Percentiles rank a stretch among this genome's conserved stretches.
Evolutionary conservation across 805 yeast species (phyloP).

Genomic region (Nakazawaea pomicola): DNA sequence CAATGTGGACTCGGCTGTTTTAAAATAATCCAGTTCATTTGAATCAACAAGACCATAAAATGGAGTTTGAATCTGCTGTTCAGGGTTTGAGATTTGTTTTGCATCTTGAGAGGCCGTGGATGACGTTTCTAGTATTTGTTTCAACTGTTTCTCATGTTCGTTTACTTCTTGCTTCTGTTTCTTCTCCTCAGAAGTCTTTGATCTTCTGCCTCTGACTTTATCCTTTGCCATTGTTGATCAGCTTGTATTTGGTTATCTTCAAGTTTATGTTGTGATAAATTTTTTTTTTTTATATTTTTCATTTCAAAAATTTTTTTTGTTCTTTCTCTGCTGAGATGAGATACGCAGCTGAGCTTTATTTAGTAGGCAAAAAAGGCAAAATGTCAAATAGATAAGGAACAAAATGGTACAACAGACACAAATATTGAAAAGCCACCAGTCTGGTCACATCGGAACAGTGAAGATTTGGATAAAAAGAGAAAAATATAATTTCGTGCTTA

Average conservation of each 20-base stretch:
- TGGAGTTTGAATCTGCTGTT: conserved; percentile 23
- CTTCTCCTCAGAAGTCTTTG: conserved; percentile 9
- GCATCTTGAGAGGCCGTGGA: no score
- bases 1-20: conserved; percentile 83
- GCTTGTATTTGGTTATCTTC: neutral
- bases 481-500: no score
- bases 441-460: no score
- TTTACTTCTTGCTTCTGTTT: conserved; percentile 12
- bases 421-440: no score
- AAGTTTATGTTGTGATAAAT: neutral
- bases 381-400: no score
- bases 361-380: no score
- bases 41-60: conserved; percentile 88
- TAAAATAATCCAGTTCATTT: conserved; percentile 84
- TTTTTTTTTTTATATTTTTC: neutral
- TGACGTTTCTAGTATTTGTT: neutral
- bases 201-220: conserved; percentile 31
- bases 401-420: no score
- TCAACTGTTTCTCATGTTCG: conserved; percentile 5
- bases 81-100: conserved; percentile 1
- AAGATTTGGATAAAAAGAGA: no score
- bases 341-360: no score
- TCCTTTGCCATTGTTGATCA: conserved; percentile 6
- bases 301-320: neutral
- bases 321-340: neutral